A percentile compares a stretch with the other conserved stretches of the same genome.
Evolutionary conservation across 2,329 filamentous ascomycete genomes (phyloP).

Genomic region (Fusarium algeriense): DNA sequence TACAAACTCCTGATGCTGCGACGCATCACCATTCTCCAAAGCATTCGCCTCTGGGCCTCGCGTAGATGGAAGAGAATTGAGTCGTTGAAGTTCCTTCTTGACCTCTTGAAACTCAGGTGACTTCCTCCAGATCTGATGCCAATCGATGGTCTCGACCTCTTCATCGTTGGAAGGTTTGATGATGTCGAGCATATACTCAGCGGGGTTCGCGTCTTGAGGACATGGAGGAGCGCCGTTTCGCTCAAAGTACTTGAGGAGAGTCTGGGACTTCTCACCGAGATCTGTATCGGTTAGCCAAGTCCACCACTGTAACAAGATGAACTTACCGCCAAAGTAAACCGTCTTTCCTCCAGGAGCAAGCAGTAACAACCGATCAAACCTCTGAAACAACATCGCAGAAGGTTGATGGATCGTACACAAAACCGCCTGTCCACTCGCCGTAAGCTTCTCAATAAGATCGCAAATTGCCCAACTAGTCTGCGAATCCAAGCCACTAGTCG

Average conservation of each 20-base stretch:
- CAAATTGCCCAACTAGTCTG: conserved; percentile 83
- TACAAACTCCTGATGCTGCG: conserved; percentile 50
- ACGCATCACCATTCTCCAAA: conserved; percentile 3
- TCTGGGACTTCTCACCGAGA: conserved; percentile 58
- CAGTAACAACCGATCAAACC: conserved; percentile 67
- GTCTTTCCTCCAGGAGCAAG: conserved; percentile 68
- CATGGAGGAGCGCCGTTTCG: conserved; percentile 69
- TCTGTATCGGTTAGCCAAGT: conserved; percentile 11
- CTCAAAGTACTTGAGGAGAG: conserved; percentile 69
- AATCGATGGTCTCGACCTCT: conserved; percentile 60
- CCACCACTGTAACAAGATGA: fast-evolving
- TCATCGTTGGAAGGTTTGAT: conserved; percentile 43
- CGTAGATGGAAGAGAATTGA: conserved; percentile 23
- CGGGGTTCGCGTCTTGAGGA: conserved; percentile 69
- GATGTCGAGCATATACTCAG: conserved; percentile 73
- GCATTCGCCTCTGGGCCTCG: background rate
- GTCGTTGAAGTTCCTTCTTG: conserved; percentile 41
- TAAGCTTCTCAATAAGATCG: conserved; percentile 75
- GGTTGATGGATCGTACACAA: conserved; percentile 63
- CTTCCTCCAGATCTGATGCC: conserved; percentile 54
- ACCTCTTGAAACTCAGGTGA: conserved; percentile 55
- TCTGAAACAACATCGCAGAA: conserved; percentile 58
- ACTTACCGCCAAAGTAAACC: conserved; percentile 69
- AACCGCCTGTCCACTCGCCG: conserved; percentile 59
- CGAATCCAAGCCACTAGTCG: conserved; percentile 80